Evolutionary conservation across 306 rosid genomes (phyloP), one percentile per base, ranked within the genome.

Genomic region (Corylus avellana): DNA sequence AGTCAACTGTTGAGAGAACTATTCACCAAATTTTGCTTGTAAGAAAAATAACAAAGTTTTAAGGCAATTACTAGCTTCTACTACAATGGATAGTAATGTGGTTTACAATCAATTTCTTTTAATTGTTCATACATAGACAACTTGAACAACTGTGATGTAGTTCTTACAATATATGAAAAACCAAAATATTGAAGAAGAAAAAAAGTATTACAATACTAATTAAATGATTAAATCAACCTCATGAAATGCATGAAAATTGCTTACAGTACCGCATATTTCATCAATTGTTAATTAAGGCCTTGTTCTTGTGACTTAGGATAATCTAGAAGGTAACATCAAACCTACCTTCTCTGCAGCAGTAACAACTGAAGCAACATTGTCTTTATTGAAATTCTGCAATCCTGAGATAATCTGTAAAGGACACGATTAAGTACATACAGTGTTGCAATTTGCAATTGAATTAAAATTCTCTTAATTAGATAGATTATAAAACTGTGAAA

Each of bases 281-380:
- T 37, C 18, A 10, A 27, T 61, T 37, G 4, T 12, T 25, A 25
- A 29, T 22, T 3, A 17, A 17, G 22, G 22, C 17, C 49, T 35
- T 13, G 6, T 2, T 35, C 37, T 14, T 16, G 49, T 37, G 13
- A 64, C 48, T 64, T 1, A 37, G 71, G 25, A 18, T 37, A 18
- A 35, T 25, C 47, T 32, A 14, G 71, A 64, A 7, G 37, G 35
- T 22, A 76, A 62, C n/a, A 82, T 25, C 14, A 73, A 48, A 82
- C 67, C 44, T 76, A 92, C 97, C 97, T 92, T 88, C n/a, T 92
- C 95, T 1, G 97, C 97, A n/a, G 98, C 95, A 80, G 92, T 89
- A 27, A 94, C 88, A 75, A 92, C 92, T 9, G 93, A 86, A 12
- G 97, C 94, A 85, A 94, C 89, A 87, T 88, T 90, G 78, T 90